Evolutionary conservation across 2,329 filamentous ascomycete species (phyloP).

Genomic region (Escovopsis sp.): DNA sequence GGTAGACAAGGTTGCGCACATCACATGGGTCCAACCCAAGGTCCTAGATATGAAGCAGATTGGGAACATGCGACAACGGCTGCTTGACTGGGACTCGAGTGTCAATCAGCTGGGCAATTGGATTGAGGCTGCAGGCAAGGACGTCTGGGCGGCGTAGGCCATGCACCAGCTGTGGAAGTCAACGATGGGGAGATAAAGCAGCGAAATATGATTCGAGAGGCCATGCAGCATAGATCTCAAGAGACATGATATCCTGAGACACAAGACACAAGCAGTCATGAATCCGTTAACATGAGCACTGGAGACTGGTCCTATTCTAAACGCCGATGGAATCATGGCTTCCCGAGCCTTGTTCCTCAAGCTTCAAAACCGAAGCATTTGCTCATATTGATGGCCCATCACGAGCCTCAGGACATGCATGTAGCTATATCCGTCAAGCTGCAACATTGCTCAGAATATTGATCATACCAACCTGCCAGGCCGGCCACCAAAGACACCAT

Average conservation of each 20-base stretch:
- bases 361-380: background rate
- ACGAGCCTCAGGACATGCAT: too few species aligned
- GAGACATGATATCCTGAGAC: background rate
- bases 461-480: slow-evolving; percentile 57
- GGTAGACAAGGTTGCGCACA: slow-evolving; percentile 82
- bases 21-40: slow-evolving; percentile 98
- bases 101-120: slow-evolving; percentile 94
- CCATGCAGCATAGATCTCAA: slow-evolving; percentile 14
- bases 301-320: too few species aligned
- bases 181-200: background rate
- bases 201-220: background rate
- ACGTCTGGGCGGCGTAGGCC: slow-evolving; percentile 75
- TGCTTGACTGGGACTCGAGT: slow-evolving; percentile 90
- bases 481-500: slow-evolving; percentile 95
- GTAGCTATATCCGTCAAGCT: slow-evolving; percentile 2
- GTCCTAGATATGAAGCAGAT: slow-evolving; percentile 93
- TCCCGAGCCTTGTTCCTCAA: background rate
- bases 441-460: slow-evolving; percentile 30
- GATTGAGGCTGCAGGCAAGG: slow-evolving; percentile 87
- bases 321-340: background rate
- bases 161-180: slow-evolving; percentile 2
- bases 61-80: slow-evolving; percentile 70
- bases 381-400: too few species aligned
- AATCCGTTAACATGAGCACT: too few species aligned
- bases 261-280: too few species aligned